These are phyloP conservation scores for Claviceps sp. DNA, from an alignment of 2,329 filamentous ascomycete species.

Conservation along the genomic window DNA sequence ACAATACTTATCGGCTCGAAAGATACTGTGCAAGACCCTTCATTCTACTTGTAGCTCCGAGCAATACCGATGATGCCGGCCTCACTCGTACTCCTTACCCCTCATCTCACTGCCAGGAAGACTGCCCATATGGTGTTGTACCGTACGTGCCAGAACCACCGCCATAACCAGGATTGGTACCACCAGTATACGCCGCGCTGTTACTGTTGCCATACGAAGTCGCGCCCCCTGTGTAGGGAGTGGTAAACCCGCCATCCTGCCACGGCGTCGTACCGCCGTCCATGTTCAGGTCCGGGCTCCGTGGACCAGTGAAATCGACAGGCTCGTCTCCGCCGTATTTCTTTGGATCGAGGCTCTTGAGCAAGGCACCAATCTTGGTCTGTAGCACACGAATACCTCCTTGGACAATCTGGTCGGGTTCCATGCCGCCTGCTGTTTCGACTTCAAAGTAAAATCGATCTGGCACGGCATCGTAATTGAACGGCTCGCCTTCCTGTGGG, in stretches of 20 bases:
- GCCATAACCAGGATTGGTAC: constrained; percentile 54
- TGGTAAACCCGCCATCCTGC: constrained; percentile 54
- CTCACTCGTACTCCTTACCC: background rate
- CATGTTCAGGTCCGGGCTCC: constrained; percentile 52
- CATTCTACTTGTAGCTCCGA: background rate
- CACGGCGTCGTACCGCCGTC: constrained; percentile 41
- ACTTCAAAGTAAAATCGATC: constrained; percentile 86
- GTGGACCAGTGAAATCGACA: constrained; percentile 48
- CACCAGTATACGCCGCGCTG: constrained; percentile 55
- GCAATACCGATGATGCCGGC: constrained; percentile 3
- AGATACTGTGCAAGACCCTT: background rate
- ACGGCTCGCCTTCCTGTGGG: constrained; percentile 67
- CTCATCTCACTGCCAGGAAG: constrained; percentile 30
- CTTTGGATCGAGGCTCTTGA: constrained; percentile 39
- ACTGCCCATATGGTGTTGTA: constrained; percentile 32
- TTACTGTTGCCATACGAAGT: constrained; percentile 51
- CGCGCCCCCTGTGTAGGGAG: constrained; percentile 47
- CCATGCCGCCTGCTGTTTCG: constrained; percentile 75
- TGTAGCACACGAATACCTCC: constrained; percentile 82
- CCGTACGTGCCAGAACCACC: constrained; percentile 33
- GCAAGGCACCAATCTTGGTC: constrained; percentile 72
- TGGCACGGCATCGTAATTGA: constrained; percentile 82
- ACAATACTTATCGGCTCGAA: constrained; percentile 3
- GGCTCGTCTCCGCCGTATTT: constrained; percentile 42
- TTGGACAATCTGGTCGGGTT: constrained; percentile 80